Evolutionary conservation across 805 yeast species (phyloP), one percentile per base, ranked within the genome.

Genomic region (Komagataella phaffii): DNA sequence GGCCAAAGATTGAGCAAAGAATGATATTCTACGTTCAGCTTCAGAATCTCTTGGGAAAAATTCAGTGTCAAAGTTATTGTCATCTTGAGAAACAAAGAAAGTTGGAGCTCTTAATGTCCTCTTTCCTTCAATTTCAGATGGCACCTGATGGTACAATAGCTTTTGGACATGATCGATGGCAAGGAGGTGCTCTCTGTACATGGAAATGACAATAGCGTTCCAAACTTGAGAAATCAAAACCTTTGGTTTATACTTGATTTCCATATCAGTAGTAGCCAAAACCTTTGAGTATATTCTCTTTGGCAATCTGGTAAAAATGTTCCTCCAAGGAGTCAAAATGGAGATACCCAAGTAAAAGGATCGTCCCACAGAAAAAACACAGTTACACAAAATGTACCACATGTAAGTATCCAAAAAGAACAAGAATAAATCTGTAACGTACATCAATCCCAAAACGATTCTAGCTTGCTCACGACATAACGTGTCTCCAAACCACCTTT

Each of bases 311-410:
- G 96, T 83, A 77, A 91, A 93, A 61, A 93, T 90, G 69, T 95
- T 93, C 81, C 98, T 88, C 99, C 99, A 93, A 56, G 99, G 99
- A 46, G 99, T 93, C 76, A 90, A 81, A 58, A 93, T 91, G 48
- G 99, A 93, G 62, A 93, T 90, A 85, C 99, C 99, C 70, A 95
- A 79, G 77, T 91, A 93, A 79, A 93, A 93, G 14, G 99, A 93
- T 67, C 96, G 88, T 61, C 96, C 97, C 63, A 93, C 88, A 55
- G 98, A 91, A 81, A 88, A 90, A 59, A 88, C 79, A 70, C 96
- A 85, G 80, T 91, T 93, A 68, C 86, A 83, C 61, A 93, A 75
- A 75, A 93, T 90, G 77, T 93, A 93, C 99, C 99, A 93, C 85
- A 93, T 79, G 70, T 88, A 93, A 55, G 99, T 88, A 85, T 93